These are phyloP conservation scores for Globisporangium mamillatum DNA, from an alignment of 352 stramenopile genomes.

Conservation along the genomic window DNA sequence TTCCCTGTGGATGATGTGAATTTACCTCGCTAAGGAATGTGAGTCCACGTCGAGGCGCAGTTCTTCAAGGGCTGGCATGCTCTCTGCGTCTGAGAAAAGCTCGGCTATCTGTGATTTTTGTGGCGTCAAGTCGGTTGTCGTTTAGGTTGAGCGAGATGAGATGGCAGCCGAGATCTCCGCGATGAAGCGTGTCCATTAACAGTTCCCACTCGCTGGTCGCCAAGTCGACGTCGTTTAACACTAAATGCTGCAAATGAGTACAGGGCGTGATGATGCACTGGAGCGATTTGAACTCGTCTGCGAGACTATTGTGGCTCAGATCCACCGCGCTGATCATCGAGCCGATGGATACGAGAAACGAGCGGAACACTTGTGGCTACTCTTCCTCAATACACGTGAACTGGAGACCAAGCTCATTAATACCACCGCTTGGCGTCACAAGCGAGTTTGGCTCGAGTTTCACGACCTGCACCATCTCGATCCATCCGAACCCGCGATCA, in stretches of 20 bases:
- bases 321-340: neutral
- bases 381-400: neutral
- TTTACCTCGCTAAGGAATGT: neutral
- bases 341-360: neutral
- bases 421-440: neutral
- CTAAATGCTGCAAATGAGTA: neutral
- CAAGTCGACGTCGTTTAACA: neutral
- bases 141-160: neutral
- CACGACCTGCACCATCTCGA: slow-evolving; percentile 1
- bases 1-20: neutral
- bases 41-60: neutral
- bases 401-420: neutral
- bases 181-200: neutral
- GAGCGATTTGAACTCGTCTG: neutral
- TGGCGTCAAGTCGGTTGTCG: neutral
- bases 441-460: neutral
- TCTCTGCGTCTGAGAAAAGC: neutral
- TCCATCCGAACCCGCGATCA: slow-evolving; percentile 40
- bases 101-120: neutral
- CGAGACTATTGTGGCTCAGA: neutral
- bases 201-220: neutral
- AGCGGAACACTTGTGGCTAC: neutral
- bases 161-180: neutral
- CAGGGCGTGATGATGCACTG: neutral
- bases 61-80: neutral